Evolutionary conservation across 805 yeast species (phyloP), one percentile per base, ranked within the genome.

Genomic region (Cyberlindnera amylophila): DNA sequence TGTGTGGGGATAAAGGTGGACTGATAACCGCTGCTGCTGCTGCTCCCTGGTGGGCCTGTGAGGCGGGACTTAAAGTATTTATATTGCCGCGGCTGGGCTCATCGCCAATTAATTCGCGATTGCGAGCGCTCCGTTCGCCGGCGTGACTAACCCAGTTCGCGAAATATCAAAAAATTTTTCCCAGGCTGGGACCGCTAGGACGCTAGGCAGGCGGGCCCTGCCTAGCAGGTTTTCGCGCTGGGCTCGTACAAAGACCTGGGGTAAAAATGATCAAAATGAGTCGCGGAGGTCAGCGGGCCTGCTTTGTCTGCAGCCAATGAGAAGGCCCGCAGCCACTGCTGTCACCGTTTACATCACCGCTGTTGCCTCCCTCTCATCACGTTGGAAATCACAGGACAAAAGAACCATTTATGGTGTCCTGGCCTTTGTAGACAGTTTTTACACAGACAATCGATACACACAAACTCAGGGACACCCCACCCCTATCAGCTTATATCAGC

Each of bases 241-340:
- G 32, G 32, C 13, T 19, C 16, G 34, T 24, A 14, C 23, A 19
- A 38, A 38, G n/a, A 38, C 16, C 41, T 38, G 41, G 41, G 41
- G 41, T 37, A 37, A 16, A 4, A 4, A 13, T 38, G 41, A 38
- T 38, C 41, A 38, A 32, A 31, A 31, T 38, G 41, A 38, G 41
- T 38, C 41, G 41, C 41, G 14, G 12, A 12, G 24, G 39, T 36
- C 34, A 36, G 17, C 12, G 28, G 21, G 23, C 12, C 27, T 9
- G 33, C 28, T n/a, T n/a, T n/a, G n/a, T n/a, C n/a, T n/a, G n/a
- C 32, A 29, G 32, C 41, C 41, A 38, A 38, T 38, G 24, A 27
- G 16, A 18, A 13, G 30, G 30, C 30, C 13, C 34, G 34, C 34
- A 7, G 21, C 32, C 18, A 15, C 7, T 21, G 24, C 24, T 21